Evolutionary conservation across 805 yeast species (phyloP).

Genomic region (Brettanomyces bruxellensis): DNA sequence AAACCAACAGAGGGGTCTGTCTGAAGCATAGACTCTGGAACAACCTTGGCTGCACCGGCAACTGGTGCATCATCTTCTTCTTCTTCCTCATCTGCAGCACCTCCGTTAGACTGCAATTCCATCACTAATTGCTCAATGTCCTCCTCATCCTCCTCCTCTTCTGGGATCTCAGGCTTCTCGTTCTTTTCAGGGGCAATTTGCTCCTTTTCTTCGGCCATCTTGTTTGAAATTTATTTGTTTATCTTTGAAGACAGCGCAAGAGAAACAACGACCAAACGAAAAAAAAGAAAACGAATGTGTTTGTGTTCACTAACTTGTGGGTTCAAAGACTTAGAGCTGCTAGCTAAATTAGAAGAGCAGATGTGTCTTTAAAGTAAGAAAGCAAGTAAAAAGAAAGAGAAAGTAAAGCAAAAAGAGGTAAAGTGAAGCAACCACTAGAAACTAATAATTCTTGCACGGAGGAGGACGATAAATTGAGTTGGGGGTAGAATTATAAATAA

Average conservation of each 20-base stretch:
- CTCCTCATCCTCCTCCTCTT: slow-evolving; percentile 42
- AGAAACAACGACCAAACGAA: slow-evolving; percentile 1
- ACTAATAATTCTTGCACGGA: too few species aligned
- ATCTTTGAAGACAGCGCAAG: neutral
- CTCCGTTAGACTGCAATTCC: slow-evolving; percentile 67
- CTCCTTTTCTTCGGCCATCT: slow-evolving; percentile 2
- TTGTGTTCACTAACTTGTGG: neutral
- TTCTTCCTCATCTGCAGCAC: slow-evolving; percentile 33
- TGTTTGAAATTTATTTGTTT: neutral
- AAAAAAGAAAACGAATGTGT: slow-evolving; percentile 1
- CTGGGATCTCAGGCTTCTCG: slow-evolving; percentile 16
- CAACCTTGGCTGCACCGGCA: slow-evolving; percentile 56
- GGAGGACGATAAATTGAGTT: too few species aligned
- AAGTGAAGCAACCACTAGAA: too few species aligned
- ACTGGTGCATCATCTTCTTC: slow-evolving; percentile 37
- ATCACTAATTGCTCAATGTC: slow-evolving; percentile 64
- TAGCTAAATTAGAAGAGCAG: too few species aligned
- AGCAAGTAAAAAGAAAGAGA: too few species aligned
- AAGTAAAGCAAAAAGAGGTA: too few species aligned
- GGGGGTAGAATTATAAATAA: too few species aligned
- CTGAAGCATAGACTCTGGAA: slow-evolving; percentile 76
- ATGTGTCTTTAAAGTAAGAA: too few species aligned
- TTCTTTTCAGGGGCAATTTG: slow-evolving; percentile 8
- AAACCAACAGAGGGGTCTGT: slow-evolving; percentile 75
- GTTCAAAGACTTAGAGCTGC: too few species aligned